Conservation (phyloP, 257 asterid genomes). For the Leonotis leonurus region DNA sequence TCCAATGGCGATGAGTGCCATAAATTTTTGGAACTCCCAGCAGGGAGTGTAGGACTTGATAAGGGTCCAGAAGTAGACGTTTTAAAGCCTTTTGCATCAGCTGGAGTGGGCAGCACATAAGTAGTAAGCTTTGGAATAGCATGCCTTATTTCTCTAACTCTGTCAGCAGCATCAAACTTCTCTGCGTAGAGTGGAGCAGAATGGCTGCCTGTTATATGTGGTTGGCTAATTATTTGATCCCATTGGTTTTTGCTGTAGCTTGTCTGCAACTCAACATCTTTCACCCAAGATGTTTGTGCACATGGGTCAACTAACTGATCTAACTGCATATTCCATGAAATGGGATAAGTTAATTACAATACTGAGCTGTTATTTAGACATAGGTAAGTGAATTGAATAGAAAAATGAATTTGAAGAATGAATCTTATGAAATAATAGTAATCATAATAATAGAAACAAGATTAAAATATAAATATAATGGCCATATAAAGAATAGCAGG, state of each 20-base stretch:
- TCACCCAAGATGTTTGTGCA: constrained; percentile 42
- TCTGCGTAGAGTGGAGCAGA: constrained; percentile 91
- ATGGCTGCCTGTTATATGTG: constrained; percentile 45
- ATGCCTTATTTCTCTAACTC: constrained; percentile 45
- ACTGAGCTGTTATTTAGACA: not conserved
- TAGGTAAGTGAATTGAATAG: not conserved
- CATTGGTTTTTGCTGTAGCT: constrained; percentile 39
- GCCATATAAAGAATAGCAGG: not conserved
- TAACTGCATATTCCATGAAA: constrained; percentile 36
- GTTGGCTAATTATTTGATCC: constrained; percentile 47
- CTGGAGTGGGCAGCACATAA: constrained; percentile 85
- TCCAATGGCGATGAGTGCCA: constrained; percentile 90
- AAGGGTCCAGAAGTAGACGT: constrained; percentile 31
- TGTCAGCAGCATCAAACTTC: constrained; percentile 64
- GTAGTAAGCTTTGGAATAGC: constrained; percentile 48
- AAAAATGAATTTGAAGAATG: not conserved
- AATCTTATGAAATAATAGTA: not conserved
- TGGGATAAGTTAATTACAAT: constrained; percentile 3
- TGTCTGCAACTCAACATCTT: constrained; percentile 48
- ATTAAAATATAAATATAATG: not conserved
- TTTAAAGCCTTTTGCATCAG: constrained; percentile 62
- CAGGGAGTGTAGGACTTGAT: constrained; percentile 25
- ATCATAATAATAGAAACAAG: not conserved
- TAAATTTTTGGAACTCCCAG: constrained; percentile 41
- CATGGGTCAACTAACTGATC: constrained; percentile 48